Conservation (phyloP, 176 grass and related monocot genomes). For the Triticum turgidum region DNA sequence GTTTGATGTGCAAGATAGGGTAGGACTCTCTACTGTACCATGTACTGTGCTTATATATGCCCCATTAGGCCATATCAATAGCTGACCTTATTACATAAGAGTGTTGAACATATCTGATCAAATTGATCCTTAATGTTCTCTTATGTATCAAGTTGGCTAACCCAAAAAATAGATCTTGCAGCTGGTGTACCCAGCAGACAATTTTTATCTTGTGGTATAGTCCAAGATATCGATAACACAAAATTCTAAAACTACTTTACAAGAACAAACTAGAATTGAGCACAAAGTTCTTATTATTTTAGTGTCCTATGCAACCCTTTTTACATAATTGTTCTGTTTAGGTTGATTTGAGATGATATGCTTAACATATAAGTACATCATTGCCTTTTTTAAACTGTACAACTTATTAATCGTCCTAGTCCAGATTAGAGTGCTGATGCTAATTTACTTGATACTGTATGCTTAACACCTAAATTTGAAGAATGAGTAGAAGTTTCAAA, state of each 20-base stretch:
- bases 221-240: not conserved
- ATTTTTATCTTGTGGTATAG: constrained; percentile 2
- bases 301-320: not conserved
- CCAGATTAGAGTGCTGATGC: constrained; percentile 1
- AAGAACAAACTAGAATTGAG: not conserved
- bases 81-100: not conserved
- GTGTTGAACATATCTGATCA: not conserved
- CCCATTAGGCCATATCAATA: not conserved
- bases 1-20: not conserved
- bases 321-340: not conserved
- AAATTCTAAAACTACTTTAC: not conserved
- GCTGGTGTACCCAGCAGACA: not conserved
- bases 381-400: not conserved
- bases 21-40: not conserved
- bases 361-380: not conserved
- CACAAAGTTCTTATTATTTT: constrained; percentile 11
- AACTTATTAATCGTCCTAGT: constrained; percentile 10
- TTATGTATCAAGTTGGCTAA: constrained; percentile 1
- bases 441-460: not conserved
- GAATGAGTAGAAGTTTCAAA: not conserved
- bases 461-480: constrained; percentile 13
- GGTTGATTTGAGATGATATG: not conserved
- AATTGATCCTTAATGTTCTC: not conserved
- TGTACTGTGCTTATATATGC: not conserved
- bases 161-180: not conserved